Evolutionary conservation across 2,329 filamentous ascomycete genomes (phyloP).

Genomic region (Botrytis paeoniae): DNA sequence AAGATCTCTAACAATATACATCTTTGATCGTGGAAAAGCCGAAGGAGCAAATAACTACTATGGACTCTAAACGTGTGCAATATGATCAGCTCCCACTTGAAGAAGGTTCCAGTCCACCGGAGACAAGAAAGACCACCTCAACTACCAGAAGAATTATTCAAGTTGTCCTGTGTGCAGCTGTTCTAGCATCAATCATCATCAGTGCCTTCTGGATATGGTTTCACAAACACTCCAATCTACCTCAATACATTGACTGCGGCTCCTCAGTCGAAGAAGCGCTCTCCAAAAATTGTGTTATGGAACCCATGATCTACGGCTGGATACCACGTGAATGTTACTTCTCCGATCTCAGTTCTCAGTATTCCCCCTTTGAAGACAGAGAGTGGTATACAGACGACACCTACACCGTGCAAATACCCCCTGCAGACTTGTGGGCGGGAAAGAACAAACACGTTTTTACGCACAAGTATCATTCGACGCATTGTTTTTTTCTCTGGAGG

Average conservation of each 20-base stretch:
- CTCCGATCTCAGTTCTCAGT: background rate
- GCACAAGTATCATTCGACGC: constrained; percentile 4
- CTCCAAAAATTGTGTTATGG: background rate
- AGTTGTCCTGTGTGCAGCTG: background rate
- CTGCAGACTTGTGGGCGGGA: constrained; percentile 5
- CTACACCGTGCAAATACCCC: background rate
- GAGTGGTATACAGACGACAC: background rate
- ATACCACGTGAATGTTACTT: constrained; percentile 6
- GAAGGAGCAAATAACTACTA: background rate
- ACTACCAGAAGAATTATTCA: background rate
- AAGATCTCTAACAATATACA: background rate
- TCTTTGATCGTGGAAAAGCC: too few relatives aligned
- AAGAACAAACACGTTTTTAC: constrained; percentile 1
- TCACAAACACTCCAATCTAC: background rate
- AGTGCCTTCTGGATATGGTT: background rate
- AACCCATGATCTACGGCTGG: constrained; percentile 1
- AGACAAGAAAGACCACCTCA: background rate
- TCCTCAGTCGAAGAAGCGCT: constrained; percentile 1
- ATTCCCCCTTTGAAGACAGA: constrained; percentile 8
- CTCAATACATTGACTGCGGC: background rate
- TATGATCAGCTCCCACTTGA: constrained; percentile 4
- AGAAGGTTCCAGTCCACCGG: background rate
- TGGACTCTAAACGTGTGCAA: background rate
- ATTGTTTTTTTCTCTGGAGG: constrained; percentile 11
- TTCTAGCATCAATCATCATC: background rate